A percentile compares a stretch with the other conserved stretches of the same genome.
Conservation (phyloP, 2,329 filamentous ascomycete genomes). For the Ophiosphaerella korrae region DNA sequence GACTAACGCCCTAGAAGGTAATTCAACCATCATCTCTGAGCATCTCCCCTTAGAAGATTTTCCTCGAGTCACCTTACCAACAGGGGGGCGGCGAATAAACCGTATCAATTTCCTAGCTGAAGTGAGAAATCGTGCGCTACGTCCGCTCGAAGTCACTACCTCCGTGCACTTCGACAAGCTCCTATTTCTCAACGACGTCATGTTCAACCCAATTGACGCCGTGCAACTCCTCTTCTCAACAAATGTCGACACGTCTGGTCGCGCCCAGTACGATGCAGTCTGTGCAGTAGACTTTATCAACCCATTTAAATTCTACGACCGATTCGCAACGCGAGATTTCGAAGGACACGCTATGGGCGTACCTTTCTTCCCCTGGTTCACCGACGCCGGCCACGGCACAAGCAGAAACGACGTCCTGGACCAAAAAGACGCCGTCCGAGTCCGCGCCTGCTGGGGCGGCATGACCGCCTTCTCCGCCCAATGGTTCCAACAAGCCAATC, state of each 20-base stretch:
- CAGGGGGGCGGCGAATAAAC: constrained; percentile 67
- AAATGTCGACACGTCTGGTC: constrained; percentile 59
- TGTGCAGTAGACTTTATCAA: constrained; percentile 74
- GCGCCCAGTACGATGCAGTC: constrained; percentile 65
- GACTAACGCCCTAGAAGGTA: constrained; percentile 33
- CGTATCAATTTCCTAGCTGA: constrained; percentile 74
- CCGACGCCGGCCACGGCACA: constrained; percentile 55
- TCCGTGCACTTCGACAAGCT: constrained; percentile 64
- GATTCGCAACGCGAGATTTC: constrained; percentile 71
- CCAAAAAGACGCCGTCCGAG: constrained; percentile 68
- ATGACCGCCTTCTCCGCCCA: constrained; percentile 70
- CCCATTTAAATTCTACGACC: constrained; percentile 73
- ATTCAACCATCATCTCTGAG: constrained; percentile 61
- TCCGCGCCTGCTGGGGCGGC: constrained; percentile 77
- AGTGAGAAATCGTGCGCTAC: constrained; percentile 71
- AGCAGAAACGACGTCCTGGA: constrained; percentile 66
- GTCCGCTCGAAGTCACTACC: constrained; percentile 61
- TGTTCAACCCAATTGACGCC: constrained; percentile 64
- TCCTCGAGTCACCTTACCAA: constrained; percentile 65
- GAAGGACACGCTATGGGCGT: constrained; percentile 68
- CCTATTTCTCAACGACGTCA: constrained; percentile 70
- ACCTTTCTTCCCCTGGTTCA: constrained; percentile 72
- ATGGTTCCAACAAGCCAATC: constrained; percentile 52
- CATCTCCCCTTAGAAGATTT: constrained; percentile 61
- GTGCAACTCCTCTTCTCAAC: constrained; percentile 68